These are phyloP conservation scores for Verticillium isaacii DNA, from an alignment of 2,329 filamentous ascomycete species.

Conservation along the genomic window DNA sequence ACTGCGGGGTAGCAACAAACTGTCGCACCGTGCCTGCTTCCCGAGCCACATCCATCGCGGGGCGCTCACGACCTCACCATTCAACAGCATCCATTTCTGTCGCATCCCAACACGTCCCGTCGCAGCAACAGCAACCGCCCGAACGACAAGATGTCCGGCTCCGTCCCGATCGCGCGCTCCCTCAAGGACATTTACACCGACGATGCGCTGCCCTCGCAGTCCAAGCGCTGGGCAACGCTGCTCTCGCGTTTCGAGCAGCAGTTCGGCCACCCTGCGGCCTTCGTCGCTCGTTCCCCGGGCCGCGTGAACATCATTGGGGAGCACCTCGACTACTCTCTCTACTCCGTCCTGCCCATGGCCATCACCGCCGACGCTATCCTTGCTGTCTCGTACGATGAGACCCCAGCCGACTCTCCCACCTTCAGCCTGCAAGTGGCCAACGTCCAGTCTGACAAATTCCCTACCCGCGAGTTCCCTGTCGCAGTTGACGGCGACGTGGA, in stretches of 20 bases:
- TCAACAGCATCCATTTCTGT: too few relatives aligned
- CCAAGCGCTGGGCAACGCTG: conserved; percentile 70
- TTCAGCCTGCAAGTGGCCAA: conserved; percentile 77
- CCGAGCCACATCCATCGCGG: not conserved
- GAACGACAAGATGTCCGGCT: conserved; percentile 39
- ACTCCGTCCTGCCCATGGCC: conserved; percentile 92
- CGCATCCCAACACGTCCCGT: too few relatives aligned
- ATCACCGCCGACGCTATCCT: conserved; percentile 88
- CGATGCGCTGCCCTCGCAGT: conserved; percentile 63
- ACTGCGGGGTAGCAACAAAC: not conserved
- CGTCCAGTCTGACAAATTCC: conserved; percentile 70
- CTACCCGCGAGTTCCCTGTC: conserved; percentile 68
- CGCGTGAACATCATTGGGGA: conserved; percentile 98
- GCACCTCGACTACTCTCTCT: conserved; percentile 98
- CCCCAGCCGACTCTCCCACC: conserved; percentile 44
- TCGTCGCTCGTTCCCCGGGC: conserved; percentile 85
- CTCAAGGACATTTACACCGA: conserved; percentile 80
- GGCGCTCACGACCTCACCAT: not conserved
- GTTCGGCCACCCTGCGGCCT: conserved; percentile 69
- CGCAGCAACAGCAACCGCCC: not conserved
- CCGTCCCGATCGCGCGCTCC: conserved; percentile 70
- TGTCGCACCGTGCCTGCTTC: not conserved
- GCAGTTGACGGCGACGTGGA: conserved; percentile 58
- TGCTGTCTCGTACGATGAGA: conserved; percentile 58
- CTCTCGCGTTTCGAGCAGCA: conserved; percentile 63